Base-by-base conservation (phyloP, 2,329 filamentous ascomycete species). In the Kalmusia sp. region DNA sequence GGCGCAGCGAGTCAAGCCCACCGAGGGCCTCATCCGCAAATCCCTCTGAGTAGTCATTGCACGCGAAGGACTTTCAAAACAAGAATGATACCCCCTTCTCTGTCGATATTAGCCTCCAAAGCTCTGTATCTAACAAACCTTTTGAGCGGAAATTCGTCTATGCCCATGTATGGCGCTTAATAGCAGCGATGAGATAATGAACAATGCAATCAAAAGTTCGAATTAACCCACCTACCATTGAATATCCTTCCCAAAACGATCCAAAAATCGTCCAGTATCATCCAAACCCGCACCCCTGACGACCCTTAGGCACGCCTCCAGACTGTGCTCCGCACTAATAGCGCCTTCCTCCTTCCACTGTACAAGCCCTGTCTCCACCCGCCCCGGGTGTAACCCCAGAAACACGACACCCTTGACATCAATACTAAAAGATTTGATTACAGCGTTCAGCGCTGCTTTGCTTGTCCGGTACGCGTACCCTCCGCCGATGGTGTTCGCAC, bases 1-100 rank as follows among this genome's bases (percentile, higher is more conserved):
- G 86, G 87, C 87, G 31, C 87, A 89, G 67, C 79, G 86, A 51
- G 85, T 87, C 34, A 79, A 79, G 53, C 80, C 84, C 21, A 79
- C 82, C 2, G 87, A 90, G 34, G 82, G 83, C 51, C 76, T 90
- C 55, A 89, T 90, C 63, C 65, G 78, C 47, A 89, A 87, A 71
- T 77, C 55, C 3, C 4, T 21, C 15, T 47, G 22, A 21, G 7
- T n/a, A 2, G 1, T 11, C 3, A 3, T 11, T 22, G 22, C 21
- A 6, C 21, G 11, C 11, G 6, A 19, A 27, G 3, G 9, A 31
- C 15, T 21, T 15, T 30, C 8, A 9, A 6, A 11, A n/a, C 33
- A 38, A 28, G 21, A 46, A 28, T 37, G 33, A 47, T 47, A 38
- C 33, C 33, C 33, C 24, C 11, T 45, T 47, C 39, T 47, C 19